Base-by-base conservation (phyloP, 257 asterid species). In the Lycium ferocissimum region DNA sequence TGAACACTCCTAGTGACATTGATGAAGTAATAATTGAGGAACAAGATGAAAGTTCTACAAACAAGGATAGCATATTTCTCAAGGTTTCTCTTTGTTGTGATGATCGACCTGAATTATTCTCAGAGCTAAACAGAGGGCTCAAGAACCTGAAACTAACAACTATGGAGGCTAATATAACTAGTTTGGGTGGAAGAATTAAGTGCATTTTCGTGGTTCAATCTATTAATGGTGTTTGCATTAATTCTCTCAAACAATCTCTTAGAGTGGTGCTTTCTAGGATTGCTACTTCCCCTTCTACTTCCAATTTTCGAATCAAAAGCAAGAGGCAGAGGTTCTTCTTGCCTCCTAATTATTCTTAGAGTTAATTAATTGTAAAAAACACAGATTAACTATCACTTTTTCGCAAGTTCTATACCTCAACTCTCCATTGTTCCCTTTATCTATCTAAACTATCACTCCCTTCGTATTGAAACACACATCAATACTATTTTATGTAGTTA, bases 281-380 rank as follows among this genome's bases (percentile, higher is more conserved):
- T 70, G 93, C 89, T 1, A 53, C 85, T 26, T 88, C 97, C 20
- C 88, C 92, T 7, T 84, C 85, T 1, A 65, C 89, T 0, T 76
- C 95, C 12, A 88, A 85, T 67, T 93, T 86, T 85, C 89, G 91
- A 7, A 87, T 90, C 0, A 88, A 93, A 89, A 95, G 98, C 89
- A 94, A 92, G 89, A 90, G 99, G 84, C 98, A 94, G 82, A 91
- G 97, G 94, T 93, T 94, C 86, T 94, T 95, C 88, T 88, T 88
- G 86, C 93, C 95, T 59, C 56, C 87, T 61, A 70, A 85, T 82
- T 89, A 73, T 80, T 49, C 62, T 79, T 53, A n/a, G 33, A 26
- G 33, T 26, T 26, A 26, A 26, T 26, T 26, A 26, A 26, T 26
- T 26, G 33, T 26, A 26, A 26, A 26, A 26, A 26, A 26, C 33